Base-by-base conservation (phyloP, 169 alveolate genomes). In the Plasmodium coatneyi region DNA sequence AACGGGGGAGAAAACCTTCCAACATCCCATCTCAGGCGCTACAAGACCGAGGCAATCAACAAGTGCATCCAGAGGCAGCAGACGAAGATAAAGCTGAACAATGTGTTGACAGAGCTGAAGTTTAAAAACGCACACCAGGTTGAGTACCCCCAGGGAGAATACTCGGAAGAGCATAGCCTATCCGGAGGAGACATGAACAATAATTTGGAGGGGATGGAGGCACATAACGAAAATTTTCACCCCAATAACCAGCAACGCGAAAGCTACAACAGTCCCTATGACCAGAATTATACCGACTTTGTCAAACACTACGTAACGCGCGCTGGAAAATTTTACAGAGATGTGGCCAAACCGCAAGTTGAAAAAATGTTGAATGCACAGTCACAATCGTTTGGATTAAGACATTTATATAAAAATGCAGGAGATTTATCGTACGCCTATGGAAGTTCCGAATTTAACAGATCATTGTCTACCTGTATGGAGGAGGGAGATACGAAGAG, bases 301-400 rank as follows among this genome's bases (percentile, higher is more conserved):
- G 19, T 84, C 6, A 71, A 41, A 41, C 92, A 84, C 56, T 84
- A 84, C 41, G 92, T 72, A 71, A 84, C 92, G 10, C 30, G 25
- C 4, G 92, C 25, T 71, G 92, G 92, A 4, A 22, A 25, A 5
- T 30, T 41, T 7, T 34, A 72, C 36, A 83, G 78, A 83, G 16
- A 28, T 83, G 34, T 19, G 9, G 71, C 30, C 22, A 49, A 49
- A 49, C 60, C 60, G 14, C 19, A 49, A 14, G 60, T 49, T 49
- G 25, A 36, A 83, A 83, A 82, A 9, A 39, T 66, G 19, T 16
- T 71, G 16, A 49, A 49, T 12, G 16, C 14, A 14, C 46, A 36
- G 25, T 71, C 84, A 34, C 84, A 84, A 41, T 84, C 92, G 12
- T 84, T 46, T 84, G 92, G 78, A 16, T 5, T 84, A 16, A 72